These are phyloP conservation scores for Quercus dentata DNA, from an alignment of 306 rosid genomes.

Conservation along the genomic window DNA sequence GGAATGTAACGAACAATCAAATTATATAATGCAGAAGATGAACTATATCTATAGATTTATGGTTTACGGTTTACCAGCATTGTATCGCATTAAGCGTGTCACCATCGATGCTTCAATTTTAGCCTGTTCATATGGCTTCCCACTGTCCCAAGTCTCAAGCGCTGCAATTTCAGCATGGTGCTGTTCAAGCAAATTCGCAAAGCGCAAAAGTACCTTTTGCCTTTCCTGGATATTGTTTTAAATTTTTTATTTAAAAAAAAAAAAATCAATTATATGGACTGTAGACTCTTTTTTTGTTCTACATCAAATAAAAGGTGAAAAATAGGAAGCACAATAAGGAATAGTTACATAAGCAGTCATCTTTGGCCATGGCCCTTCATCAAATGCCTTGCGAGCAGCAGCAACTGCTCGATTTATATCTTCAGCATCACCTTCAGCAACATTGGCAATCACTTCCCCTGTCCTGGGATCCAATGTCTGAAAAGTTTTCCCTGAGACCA, in stretches of 20 bases:
- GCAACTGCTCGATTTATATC: conserved; percentile 85
- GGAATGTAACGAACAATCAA: not conserved
- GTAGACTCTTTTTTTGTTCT: not conserved
- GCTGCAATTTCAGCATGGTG: conserved; percentile 71
- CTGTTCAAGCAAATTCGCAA: conserved; percentile 78
- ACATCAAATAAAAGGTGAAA: not conserved
- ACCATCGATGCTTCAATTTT: conserved; percentile 66
- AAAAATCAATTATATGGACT: not conserved
- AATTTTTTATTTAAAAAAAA: not conserved
- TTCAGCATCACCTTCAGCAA: conserved; percentile 80
- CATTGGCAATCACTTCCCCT: conserved; percentile 79
- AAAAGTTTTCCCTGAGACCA: conserved; percentile 65
- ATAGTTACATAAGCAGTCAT: conserved; percentile 78
- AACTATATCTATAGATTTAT: not conserved
- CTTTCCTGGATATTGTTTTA: conserved; percentile 52
- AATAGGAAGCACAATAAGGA: not conserved
- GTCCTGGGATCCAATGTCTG: conserved; percentile 84
- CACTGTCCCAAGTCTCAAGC: conserved; percentile 95
- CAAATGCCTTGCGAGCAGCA: conserved; percentile 92
- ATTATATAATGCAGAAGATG: not conserved
- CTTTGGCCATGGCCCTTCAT: conserved; percentile 94
- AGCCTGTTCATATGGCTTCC: conserved; percentile 82
- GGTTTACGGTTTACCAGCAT: conserved; percentile 53
- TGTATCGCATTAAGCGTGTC: conserved; percentile 64
- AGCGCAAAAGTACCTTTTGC: conserved; percentile 56